Evolutionary conservation across 306 rosid species (phyloP), one percentile per base, ranked within the genome.

Genomic region (Boehmeria nivea): DNA sequence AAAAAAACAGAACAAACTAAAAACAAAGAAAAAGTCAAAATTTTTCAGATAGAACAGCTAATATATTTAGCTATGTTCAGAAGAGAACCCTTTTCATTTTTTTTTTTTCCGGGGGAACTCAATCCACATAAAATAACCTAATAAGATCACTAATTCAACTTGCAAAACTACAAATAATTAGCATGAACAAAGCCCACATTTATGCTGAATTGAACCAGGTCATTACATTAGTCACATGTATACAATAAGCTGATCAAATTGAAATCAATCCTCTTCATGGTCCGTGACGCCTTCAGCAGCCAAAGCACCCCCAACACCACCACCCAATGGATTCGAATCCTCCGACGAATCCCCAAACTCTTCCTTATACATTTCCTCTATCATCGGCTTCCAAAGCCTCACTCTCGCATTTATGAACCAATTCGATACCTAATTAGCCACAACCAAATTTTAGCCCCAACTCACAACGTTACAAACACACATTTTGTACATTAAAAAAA

Each of bases 321-420:
- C 61, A 37, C 61, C 76, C 23, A 70, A 50, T 0, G 76, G 85
- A 66, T 83, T 83, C 19, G 84, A 83, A 61, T 87, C 95, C 62
- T 87, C 94, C 2, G 93, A 83, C 27, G 89, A 81, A n/a, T 87
- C 95, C 14, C 89, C 95, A 68, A 83, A 79, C 76, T 87, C 95
- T 69, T 81, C 84, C 65, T 77, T 81, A 76, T 87, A 87, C 95
- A 87, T 83, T 54, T 87, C 95, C 72, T 87, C 95, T 61, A 87
- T 87, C 95, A 87, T 87, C 31, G 95, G 95, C 61, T 87, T 87
- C 95, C 95, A 87, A 24, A 87, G 76, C 61, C 95, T 78, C 66
- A 87, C 95, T 5, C 95, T 37, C 2, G 95, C 95, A 60, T 87
- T 87, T 59, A 87, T 87, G 74, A 87, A 87, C 95, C 95, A 87